These are phyloP conservation scores for Baeospora myosura DNA, from an alignment of 1,284 basidiomycete species.

Conservation along the genomic window DNA sequence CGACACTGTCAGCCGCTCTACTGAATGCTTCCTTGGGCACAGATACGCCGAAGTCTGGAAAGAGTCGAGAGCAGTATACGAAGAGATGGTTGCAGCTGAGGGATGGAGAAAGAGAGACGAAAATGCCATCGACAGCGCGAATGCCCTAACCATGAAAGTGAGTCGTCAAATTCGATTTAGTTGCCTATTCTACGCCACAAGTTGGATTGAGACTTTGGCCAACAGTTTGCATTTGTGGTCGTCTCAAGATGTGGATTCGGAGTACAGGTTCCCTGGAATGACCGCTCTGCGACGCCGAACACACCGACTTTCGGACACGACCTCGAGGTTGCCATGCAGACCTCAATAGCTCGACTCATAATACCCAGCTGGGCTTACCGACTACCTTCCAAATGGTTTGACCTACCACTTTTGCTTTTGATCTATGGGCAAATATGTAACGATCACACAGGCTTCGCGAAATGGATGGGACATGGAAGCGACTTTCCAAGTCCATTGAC, in stretches of 20 bases:
- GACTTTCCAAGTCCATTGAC: neutral
- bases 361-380: constrained; percentile 22
- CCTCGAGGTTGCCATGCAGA: constrained; percentile 16
- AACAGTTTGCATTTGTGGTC: constrained; percentile 18
- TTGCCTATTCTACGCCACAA: neutral
- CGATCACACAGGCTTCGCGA: neutral
- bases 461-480: constrained; percentile 4
- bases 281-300: no score
- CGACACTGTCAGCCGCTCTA: neutral
- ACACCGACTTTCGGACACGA: constrained; percentile 12
- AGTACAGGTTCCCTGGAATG: constrained; percentile 19
- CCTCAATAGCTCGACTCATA: constrained; percentile 17
- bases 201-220: neutral
- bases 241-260: constrained; percentile 23
- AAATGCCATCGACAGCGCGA: constrained; percentile 14
- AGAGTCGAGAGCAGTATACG: constrained; percentile 18
- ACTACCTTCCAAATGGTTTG: constrained; percentile 18
- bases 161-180: no score
- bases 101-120: constrained; percentile 17
- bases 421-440: neutral
- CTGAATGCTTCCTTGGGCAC: neutral
- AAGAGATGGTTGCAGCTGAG: constrained; percentile 22
- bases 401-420: neutral
- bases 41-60: constrained; percentile 19
- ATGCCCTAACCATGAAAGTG: constrained; percentile 18